Conservation (phyloP, 306 rosid species). For the Bauhinia variegata region DNA sequence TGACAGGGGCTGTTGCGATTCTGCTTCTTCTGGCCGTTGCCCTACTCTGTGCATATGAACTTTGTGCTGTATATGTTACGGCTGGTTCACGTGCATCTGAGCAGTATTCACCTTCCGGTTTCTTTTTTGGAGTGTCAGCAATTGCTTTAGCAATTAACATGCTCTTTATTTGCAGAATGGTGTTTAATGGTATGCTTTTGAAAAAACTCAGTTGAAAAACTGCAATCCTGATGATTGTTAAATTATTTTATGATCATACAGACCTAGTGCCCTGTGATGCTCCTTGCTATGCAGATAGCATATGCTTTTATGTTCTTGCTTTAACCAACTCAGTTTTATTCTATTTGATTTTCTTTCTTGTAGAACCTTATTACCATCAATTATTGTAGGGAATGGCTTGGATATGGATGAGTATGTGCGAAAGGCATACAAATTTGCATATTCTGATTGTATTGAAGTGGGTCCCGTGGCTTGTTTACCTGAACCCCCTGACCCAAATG, state of each 20-base stretch:
- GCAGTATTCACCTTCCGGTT: constrained; percentile 97
- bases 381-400: constrained; percentile 88
- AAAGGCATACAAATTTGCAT: constrained; percentile 96
- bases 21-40: constrained; percentile 97
- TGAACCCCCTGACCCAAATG: constrained; percentile 96
- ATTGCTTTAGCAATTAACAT: constrained; percentile 99
- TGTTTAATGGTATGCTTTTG: constrained; percentile 79
- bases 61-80: constrained; percentile 98
- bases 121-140: constrained; percentile 99
- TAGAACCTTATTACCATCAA: constrained; percentile 22
- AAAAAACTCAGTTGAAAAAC: constrained; percentile 19
- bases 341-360: constrained; percentile 2
- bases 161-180: constrained; percentile 98
- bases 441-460: constrained; percentile 92
- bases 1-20: constrained; percentile 91
- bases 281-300: constrained; percentile 30
- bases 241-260: background rate
- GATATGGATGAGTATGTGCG: constrained; percentile 98
- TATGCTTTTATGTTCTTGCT: too few species aligned
- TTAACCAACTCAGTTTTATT: constrained; percentile 13
- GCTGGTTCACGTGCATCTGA: constrained; percentile 96
- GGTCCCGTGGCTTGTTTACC: constrained; percentile 97
- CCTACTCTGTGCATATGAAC: constrained; percentile 93
- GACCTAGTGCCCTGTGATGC: constrained; percentile 18
- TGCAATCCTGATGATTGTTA: constrained; percentile 21